These are phyloP conservation scores for Eutrema heterophyllum DNA, from an alignment of 345 rosid species.

Conservation along the genomic window DNA sequence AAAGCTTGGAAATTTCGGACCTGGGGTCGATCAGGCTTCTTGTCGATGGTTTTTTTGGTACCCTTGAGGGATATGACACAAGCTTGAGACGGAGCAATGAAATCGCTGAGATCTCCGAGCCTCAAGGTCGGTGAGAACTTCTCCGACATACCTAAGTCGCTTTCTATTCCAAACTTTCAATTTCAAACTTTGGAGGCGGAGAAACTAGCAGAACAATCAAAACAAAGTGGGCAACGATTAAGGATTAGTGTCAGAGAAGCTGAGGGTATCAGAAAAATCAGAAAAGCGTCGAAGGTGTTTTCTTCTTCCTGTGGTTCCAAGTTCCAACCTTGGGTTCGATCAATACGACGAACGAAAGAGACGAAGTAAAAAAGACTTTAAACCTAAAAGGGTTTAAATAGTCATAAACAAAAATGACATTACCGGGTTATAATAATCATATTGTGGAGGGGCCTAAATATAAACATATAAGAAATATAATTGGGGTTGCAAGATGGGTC, in stretches of 20 bases:
- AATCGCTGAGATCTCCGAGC: constrained; percentile 91
- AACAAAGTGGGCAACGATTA: not conserved
- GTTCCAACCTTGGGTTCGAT: not conserved
- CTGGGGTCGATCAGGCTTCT: constrained; percentile 50
- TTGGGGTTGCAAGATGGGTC: not conserved
- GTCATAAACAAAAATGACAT: not conserved
- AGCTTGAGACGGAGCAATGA: constrained; percentile 88
- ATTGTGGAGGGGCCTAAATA: not conserved
- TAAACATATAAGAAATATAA: not conserved
- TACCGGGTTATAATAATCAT: not conserved
- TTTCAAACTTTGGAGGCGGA: not conserved
- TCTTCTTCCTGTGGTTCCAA: not conserved
- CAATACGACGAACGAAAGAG: not conserved
- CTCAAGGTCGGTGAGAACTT: constrained; percentile 84
- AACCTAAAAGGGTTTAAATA: not conserved
- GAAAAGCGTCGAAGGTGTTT: not conserved
- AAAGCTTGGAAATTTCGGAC: constrained; percentile 28
- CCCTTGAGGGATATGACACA: constrained; percentile 73
- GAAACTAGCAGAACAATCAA: not conserved
- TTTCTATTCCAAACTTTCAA: not conserved
- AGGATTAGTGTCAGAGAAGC: not conserved
- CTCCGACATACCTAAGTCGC: constrained; percentile 55
- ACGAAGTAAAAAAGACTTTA: not conserved
- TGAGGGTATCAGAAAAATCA: not conserved
- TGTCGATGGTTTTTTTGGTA: constrained; percentile 44